A percentile compares a stretch with the other conserved stretches of the same genome.
Evolutionary conservation across 2,329 filamentous ascomycete species (phyloP).

Genomic region (Talaromyces verruculosus): DNA sequence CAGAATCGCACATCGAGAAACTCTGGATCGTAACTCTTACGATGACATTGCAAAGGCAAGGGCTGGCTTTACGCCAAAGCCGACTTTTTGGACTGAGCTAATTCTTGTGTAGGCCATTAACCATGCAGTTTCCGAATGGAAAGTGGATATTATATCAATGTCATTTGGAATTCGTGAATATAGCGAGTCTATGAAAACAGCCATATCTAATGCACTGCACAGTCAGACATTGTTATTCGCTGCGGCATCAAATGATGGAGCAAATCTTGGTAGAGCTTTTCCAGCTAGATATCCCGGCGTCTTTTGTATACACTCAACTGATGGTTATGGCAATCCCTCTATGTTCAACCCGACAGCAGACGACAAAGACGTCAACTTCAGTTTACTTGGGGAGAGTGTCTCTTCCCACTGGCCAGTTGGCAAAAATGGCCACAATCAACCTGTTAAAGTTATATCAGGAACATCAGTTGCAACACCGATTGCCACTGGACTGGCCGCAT

Average conservation of each 20-base stretch:
- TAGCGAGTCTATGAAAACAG: not conserved
- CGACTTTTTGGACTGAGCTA: not conserved
- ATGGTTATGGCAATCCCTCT: not conserved
- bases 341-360: not conserved
- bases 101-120: not conserved
- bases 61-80: too few species aligned
- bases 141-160: not conserved
- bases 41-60: not conserved
- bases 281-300: not conserved
- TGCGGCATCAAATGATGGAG: not conserved
- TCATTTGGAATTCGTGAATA: not conserved
- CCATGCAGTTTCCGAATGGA: not conserved
- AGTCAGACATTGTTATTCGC: not conserved
- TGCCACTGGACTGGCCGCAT: not conserved
- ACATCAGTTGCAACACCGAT: not conserved
- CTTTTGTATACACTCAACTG: not conserved
- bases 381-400: not conserved
- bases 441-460: not conserved
- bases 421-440: not conserved
- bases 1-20: not conserved
- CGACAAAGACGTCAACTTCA: not conserved
- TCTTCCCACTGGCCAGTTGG: not conserved
- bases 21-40: not conserved
- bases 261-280: not conserved
- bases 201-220: not conserved